These are phyloP conservation scores for Sarocladium brachiariae DNA, from an alignment of 2,329 filamentous ascomycete species.

Conservation along the genomic window DNA sequence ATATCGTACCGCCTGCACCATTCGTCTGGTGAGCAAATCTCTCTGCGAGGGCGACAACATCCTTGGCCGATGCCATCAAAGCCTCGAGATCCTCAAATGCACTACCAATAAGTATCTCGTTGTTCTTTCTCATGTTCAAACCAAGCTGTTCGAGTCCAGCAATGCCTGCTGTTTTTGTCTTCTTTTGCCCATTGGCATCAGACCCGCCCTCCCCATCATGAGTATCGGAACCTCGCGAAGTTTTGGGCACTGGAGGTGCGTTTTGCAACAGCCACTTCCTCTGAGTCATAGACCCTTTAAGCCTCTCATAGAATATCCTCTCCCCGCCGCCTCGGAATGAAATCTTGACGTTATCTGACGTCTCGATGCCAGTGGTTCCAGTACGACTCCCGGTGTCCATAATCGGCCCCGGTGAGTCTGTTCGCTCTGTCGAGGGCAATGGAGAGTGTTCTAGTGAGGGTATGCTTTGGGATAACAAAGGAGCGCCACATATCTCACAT, in stretches of 20 bases:
- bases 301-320: slow-evolving; percentile 79
- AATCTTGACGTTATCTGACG: slow-evolving; percentile 73
- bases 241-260: slow-evolving; percentile 77
- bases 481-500: slow-evolving; percentile 87
- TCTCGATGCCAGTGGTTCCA: slow-evolving; percentile 44
- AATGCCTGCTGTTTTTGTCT: slow-evolving; percentile 70
- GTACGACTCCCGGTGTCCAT: slow-evolving; percentile 34
- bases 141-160: slow-evolving; percentile 85
- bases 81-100: slow-evolving; percentile 96
- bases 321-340: slow-evolving; percentile 88
- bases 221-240: slow-evolving; percentile 17
- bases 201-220: neutral
- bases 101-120: slow-evolving; percentile 84
- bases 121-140: slow-evolving; percentile 80
- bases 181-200: slow-evolving; percentile 12
- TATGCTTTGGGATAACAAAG: slow-evolving; percentile 53
- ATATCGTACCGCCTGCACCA: slow-evolving; percentile 50
- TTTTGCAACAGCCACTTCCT: slow-evolving; percentile 91
- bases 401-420: slow-evolving; percentile 73
- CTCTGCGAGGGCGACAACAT: slow-evolving; percentile 89
- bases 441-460: slow-evolving; percentile 27
- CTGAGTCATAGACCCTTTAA: slow-evolving; percentile 83
- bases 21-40: slow-evolving; percentile 67
- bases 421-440: slow-evolving; percentile 36
- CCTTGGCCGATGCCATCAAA: slow-evolving; percentile 94